phyloP scores from a whole-genome alignment of 139 green algal species.

The Astrephomene gubernaculifera region DNA sequence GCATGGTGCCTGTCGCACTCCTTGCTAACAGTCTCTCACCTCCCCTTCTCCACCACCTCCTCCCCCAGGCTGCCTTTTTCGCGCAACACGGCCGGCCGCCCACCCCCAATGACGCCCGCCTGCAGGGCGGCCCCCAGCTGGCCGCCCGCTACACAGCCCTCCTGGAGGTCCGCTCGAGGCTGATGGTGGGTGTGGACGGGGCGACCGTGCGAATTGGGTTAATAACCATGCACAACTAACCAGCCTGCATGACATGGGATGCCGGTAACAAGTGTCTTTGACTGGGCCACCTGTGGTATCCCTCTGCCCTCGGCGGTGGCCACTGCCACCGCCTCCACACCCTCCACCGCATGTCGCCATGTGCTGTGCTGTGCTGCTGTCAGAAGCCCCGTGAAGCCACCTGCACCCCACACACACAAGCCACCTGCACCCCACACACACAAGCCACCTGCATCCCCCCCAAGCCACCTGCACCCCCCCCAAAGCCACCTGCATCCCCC shows the following conservation, averaged over 20 bases:
- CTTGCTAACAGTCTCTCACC: background rate
- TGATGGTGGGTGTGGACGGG: slow-evolving; percentile 34
- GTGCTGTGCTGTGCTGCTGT: too few relatives aligned
- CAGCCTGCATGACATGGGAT: background rate
- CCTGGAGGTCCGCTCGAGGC: slow-evolving; percentile 12
- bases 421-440: too few relatives aligned
- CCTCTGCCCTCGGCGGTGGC: background rate
- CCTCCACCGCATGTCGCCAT: background rate
- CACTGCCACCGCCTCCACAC: background rate
- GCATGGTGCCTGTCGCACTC: background rate
- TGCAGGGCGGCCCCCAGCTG: background rate
- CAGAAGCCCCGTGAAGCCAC: too few relatives aligned
- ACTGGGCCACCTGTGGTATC: background rate
- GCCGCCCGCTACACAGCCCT: background rate
- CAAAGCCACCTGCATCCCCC: too few relatives aligned
- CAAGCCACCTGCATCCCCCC: too few relatives aligned
- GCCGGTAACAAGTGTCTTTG: background rate
- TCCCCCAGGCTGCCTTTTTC: background rate
- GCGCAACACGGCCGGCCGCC: background rate
- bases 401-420: too few relatives aligned
- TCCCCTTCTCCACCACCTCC: background rate
- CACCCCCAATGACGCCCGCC: background rate
- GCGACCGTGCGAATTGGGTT: too few relatives aligned
- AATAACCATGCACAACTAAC: background rate
- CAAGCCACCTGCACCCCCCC: too few relatives aligned